Base-by-base conservation (phyloP, 768 basidiomycete genomes). In the Mycena galericulata region DNA sequence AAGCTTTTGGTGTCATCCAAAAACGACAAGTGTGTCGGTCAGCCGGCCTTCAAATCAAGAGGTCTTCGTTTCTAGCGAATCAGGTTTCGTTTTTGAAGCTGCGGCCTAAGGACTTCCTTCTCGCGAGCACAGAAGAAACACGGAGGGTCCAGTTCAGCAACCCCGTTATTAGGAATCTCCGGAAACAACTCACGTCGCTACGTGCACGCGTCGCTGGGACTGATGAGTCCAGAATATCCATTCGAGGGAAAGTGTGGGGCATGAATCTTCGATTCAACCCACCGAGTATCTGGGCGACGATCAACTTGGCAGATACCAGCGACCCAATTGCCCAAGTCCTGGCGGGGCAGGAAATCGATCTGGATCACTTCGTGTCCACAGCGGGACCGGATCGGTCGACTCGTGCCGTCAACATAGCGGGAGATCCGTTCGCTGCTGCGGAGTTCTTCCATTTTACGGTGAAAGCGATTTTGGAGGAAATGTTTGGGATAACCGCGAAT, bases 321-420 rank as follows among this genome's bases (percentile, higher is more conserved):
- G n/a, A n/a, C 86, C 86, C 85, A 0, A 75, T 87, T n/a, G 82
- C 80, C 0, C 85, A 86, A 58, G 76, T 86, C 0, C 73, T 87
- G 14, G 77, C 80, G 0, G 84, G 86, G 0, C 77, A 77, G 38
- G 72, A 82, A 0, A 86, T 88, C 9, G 74, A 87, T 56, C 57
- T 87, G 10, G 81, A 88, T 54, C 2, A 63, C 0, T 81, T 82
- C 40, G 2, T 65, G 0, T 10, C 26, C n/a, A 70, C 72, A 0
- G 40, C 51, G 2, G 80, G 81, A 0, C 82, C 82, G 0, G 68
- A 72, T 26, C 58, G 63, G 3, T 40, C 26, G 0, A 26, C 63
- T 2, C 54, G 80, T 0, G 71, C 73, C 0, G 29, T 61, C 0
- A 82, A 78, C 41, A 77, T 85, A 10, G 80, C 82, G 0, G 32